These are phyloP conservation scores for Phyllosticta citribraziliensis DNA, from an alignment of 2,329 filamentous ascomycete species.

Conservation along the genomic window DNA sequence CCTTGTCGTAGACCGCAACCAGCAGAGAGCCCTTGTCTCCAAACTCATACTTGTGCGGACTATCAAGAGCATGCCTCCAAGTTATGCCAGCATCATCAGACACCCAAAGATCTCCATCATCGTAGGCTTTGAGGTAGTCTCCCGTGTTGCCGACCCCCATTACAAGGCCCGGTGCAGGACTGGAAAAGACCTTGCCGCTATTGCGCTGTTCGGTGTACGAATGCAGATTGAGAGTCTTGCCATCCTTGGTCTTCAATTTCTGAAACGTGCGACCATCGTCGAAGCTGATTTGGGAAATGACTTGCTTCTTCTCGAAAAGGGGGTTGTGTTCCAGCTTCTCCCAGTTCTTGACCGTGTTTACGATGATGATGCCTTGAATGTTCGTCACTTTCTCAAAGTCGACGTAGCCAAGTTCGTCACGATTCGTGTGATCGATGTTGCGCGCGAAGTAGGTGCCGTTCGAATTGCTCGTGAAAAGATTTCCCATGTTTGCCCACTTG, in stretches of 20 bases:
- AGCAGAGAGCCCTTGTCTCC: slow-evolving; percentile 87
- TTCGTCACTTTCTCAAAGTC: slow-evolving; percentile 92
- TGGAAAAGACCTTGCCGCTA: slow-evolving; percentile 80
- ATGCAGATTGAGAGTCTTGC: slow-evolving; percentile 71
- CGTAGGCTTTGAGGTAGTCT: slow-evolving; percentile 57
- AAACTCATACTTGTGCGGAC: slow-evolving; percentile 92
- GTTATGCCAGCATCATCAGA: slow-evolving; percentile 84
- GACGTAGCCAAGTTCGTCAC: slow-evolving; percentile 63
- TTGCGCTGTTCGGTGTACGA: slow-evolving; percentile 82
- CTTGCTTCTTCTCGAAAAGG: slow-evolving; percentile 46
- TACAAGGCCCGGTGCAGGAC: slow-evolving; percentile 80
- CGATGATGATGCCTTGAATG: slow-evolving; percentile 84
- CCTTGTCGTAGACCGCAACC: slow-evolving; percentile 65
- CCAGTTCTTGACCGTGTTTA: slow-evolving; percentile 84
- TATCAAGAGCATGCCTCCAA: slow-evolving; percentile 66
- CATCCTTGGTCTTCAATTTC: slow-evolving; percentile 54
- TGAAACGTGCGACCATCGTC: slow-evolving; percentile 88
- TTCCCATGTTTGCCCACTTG: slow-evolving; percentile 62
- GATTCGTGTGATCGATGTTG: slow-evolving; percentile 88
- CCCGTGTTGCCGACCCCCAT: slow-evolving; percentile 94
- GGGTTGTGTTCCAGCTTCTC: slow-evolving; percentile 55
- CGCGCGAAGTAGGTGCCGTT: slow-evolving; percentile 93
- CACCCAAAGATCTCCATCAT: slow-evolving; percentile 70
- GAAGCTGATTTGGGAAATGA: slow-evolving; percentile 80
- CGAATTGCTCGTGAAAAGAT: slow-evolving; percentile 90